Conservation (phyloP, 176 grass and related monocot genomes). For the Puccinellia tenuiflora region DNA sequence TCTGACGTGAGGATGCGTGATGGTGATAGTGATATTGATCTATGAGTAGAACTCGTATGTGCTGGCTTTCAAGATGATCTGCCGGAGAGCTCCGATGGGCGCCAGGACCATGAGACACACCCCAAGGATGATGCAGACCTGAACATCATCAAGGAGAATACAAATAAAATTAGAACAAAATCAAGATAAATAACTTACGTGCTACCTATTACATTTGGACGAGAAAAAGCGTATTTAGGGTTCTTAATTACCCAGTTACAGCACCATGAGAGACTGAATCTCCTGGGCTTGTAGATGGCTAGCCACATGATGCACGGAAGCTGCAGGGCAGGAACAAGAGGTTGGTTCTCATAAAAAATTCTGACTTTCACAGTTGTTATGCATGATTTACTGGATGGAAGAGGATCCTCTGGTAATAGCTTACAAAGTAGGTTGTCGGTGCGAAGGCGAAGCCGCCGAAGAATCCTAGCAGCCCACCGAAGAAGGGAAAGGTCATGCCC, state of each 20-base stretch:
- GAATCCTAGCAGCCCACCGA: slow-evolving; percentile 71
- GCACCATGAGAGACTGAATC: slow-evolving; percentile 73
- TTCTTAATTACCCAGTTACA: slow-evolving; percentile 64
- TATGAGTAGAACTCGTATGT: slow-evolving; percentile 67
- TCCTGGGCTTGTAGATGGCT: slow-evolving; percentile 70
- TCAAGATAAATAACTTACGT: not conserved
- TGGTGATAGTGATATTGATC: not conserved
- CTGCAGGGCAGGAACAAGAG: slow-evolving; percentile 29
- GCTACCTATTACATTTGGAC: not conserved
- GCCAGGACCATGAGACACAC: slow-evolving; percentile 61
- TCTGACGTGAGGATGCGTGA: not conserved
- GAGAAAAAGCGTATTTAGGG: not conserved
- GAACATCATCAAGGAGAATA: not conserved
- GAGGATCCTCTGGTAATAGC: not conserved
- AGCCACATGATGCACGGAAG: slow-evolving; percentile 94
- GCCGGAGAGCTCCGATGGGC: slow-evolving; percentile 70
- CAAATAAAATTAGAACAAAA: not conserved
- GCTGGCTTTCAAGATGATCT: slow-evolving; percentile 52
- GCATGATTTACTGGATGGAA: not conserved
- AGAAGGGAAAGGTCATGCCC: slow-evolving; percentile 86
- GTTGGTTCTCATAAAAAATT: not conserved
- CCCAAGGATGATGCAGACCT: slow-evolving; percentile 85
- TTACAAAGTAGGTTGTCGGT: slow-evolving; percentile 88
- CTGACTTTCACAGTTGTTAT: not conserved
- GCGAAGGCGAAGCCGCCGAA: slow-evolving; percentile 87